Conservation (phyloP, 164 flowering plant species). For the Chimonanthus praecox region DNA sequence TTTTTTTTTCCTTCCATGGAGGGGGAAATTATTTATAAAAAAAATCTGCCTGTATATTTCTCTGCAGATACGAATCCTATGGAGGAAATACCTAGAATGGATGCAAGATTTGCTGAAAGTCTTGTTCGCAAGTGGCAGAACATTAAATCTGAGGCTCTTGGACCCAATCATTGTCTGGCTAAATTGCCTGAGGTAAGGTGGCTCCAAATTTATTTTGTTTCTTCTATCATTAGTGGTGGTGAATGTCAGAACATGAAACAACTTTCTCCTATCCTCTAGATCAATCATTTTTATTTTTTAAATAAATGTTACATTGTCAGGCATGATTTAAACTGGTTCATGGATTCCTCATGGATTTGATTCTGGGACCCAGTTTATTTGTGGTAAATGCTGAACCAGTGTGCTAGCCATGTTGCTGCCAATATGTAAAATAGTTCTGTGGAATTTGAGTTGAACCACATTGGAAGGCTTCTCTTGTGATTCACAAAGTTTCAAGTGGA, state of each 20-base stretch:
- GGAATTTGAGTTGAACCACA: neutral
- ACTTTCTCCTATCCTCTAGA: too few species aligned
- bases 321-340: too few species aligned
- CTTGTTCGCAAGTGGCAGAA: conserved; percentile 89
- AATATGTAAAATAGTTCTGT: neutral
- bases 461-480: neutral
- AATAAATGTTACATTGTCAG: too few species aligned
- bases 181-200: conserved; percentile 76
- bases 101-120: conserved; percentile 86
- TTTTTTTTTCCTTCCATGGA: neutral
- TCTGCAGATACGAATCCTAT: conserved; percentile 33
- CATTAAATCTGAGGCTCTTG: conserved; percentile 84
- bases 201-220: neutral
- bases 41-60: conserved; percentile 12
- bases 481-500: neutral
- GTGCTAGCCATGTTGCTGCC: neutral
- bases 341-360: too few species aligned
- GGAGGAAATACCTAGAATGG: conserved; percentile 68
- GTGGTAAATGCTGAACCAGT: neutral
- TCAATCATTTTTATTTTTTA: too few species aligned
- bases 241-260: neutral
- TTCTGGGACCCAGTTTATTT: too few species aligned
- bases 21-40: neutral
- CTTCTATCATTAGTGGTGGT: neutral
- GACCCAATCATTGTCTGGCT: conserved; percentile 63